These are phyloP conservation scores for Wickerhamomyces xylosicus DNA, from an alignment of 805 yeast genomes.

Conservation along the genomic window DNA sequence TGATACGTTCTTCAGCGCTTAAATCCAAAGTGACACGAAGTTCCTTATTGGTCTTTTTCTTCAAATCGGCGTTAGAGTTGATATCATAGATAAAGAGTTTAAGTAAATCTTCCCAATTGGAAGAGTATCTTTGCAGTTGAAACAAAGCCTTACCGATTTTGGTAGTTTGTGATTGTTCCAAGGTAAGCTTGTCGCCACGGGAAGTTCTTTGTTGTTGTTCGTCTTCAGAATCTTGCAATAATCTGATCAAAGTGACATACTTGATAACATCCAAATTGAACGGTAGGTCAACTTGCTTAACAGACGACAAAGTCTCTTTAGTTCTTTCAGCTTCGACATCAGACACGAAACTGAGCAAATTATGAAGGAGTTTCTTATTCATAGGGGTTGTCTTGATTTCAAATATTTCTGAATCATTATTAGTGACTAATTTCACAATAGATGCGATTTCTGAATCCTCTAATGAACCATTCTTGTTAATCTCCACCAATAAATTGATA, in stretches of 20 bases:
- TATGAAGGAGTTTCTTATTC: slow-evolving; percentile 23
- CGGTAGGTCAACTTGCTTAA: slow-evolving; percentile 14
- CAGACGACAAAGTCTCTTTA: slow-evolving; percentile 26
- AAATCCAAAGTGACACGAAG: slow-evolving; percentile 24
- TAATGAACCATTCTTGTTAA: slow-evolving; percentile 51
- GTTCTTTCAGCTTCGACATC: slow-evolving; percentile 30
- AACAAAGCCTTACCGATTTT: slow-evolving; percentile 25
- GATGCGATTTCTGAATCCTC: slow-evolving; percentile 44
- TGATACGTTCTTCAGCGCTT: slow-evolving; percentile 14
- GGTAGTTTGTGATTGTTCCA: slow-evolving; percentile 7
- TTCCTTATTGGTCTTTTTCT: slow-evolving; percentile 11
- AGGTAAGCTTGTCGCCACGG: slow-evolving; percentile 6
- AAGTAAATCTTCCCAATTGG: slow-evolving; percentile 29
- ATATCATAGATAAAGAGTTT: slow-evolving; percentile 34
- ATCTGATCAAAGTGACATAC: slow-evolving; percentile 17
- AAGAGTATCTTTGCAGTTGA: slow-evolving; percentile 5
- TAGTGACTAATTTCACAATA: slow-evolving; percentile 33
- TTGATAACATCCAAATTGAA: slow-evolving; percentile 21
- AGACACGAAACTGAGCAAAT: slow-evolving; percentile 46
- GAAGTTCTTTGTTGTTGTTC: slow-evolving; percentile 2
- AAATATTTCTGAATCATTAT: slow-evolving; percentile 10
- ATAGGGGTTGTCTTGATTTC: too few relatives aligned
- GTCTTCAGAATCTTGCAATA: slow-evolving; percentile 21
- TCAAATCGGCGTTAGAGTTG: slow-evolving; percentile 23
- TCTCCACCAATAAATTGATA: slow-evolving; percentile 41